phyloP scores from a whole-genome alignment of 768 basidiomycete genomes.

The Neoboletus magnificus region DNA sequence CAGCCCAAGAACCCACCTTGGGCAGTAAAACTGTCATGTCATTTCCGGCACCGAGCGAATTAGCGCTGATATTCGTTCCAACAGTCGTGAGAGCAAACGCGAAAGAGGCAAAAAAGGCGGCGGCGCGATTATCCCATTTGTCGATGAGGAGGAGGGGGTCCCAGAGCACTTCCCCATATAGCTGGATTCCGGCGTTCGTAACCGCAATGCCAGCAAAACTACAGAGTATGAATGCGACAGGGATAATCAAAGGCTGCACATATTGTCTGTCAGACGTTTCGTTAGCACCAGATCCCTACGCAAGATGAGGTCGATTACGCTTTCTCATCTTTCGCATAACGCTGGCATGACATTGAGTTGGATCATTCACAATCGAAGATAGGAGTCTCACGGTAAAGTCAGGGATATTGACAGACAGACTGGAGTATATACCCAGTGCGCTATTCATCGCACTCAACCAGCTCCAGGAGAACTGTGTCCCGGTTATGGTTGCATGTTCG shows the following conservation, averaged over 20 bases:
- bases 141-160: conserved; percentile 75
- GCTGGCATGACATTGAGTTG: conserved; percentile 32
- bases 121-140: conserved; percentile 81
- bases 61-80: conserved; percentile 54
- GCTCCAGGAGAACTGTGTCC: conserved; percentile 63
- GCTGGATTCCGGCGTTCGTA: conserved; percentile 66
- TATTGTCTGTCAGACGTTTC: conserved; percentile 49
- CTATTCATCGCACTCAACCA: conserved; percentile 79
- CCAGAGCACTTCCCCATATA: conserved; percentile 46
- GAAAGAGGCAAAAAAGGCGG: conserved; percentile 79
- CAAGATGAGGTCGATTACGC: conserved; percentile 14
- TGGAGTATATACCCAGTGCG: conserved; percentile 70
- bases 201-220: conserved; percentile 81
- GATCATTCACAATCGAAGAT: neutral
- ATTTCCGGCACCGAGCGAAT: conserved; percentile 71
- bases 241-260: conserved; percentile 73
- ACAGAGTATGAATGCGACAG: conserved; percentile 69
- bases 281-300: conserved; percentile 1
- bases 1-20: conserved; percentile 43
- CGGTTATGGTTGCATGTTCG: conserved; percentile 43
- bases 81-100: conserved; percentile 47
- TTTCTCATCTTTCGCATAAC: conserved; percentile 66
- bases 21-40: conserved; percentile 78
- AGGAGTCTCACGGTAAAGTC: conserved; percentile 62
- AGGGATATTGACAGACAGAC: conserved; percentile 75